These are phyloP conservation scores for Raffaelea albimanens DNA, from an alignment of 2,329 filamentous ascomycete genomes.

Conservation along the genomic window DNA sequence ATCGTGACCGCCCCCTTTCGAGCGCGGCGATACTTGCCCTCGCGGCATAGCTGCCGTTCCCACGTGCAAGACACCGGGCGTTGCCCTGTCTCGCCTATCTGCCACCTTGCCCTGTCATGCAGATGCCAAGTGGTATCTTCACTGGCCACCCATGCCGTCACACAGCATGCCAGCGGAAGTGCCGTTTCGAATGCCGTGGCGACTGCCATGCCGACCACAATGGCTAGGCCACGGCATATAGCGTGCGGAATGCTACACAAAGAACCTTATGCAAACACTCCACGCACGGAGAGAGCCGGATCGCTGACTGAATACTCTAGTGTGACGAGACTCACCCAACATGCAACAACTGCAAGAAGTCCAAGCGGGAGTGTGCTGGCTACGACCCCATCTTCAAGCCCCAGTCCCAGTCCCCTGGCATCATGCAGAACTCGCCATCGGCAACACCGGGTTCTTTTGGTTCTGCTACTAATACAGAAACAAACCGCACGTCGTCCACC, in stretches of 20 bases:
- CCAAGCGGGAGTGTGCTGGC: constrained; percentile 75
- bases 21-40: too few relatives aligned
- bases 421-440: constrained; percentile 2
- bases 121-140: too few relatives aligned
- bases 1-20: too few relatives aligned
- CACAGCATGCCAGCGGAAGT: neutral
- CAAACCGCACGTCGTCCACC: neutral
- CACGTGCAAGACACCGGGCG: too few relatives aligned
- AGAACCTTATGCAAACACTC: neutral
- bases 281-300: neutral
- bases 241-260: neutral
- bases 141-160: too few relatives aligned
- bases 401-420: constrained; percentile 33
- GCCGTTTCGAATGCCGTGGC: neutral
- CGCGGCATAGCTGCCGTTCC: too few relatives aligned
- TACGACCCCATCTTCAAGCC: constrained; percentile 84
- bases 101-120: too few relatives aligned
- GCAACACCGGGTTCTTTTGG: neutral
- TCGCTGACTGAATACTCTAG: constrained; percentile 34
- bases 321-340: constrained; percentile 93
- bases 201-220: neutral
- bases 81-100: too few relatives aligned
- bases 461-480: neutral
- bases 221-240: neutral
- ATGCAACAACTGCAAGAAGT: constrained; percentile 85